These are phyloP conservation scores for Peronosclerospora sorghi DNA, from an alignment of 352 stramenopile genomes.

Conservation along the genomic window DNA sequence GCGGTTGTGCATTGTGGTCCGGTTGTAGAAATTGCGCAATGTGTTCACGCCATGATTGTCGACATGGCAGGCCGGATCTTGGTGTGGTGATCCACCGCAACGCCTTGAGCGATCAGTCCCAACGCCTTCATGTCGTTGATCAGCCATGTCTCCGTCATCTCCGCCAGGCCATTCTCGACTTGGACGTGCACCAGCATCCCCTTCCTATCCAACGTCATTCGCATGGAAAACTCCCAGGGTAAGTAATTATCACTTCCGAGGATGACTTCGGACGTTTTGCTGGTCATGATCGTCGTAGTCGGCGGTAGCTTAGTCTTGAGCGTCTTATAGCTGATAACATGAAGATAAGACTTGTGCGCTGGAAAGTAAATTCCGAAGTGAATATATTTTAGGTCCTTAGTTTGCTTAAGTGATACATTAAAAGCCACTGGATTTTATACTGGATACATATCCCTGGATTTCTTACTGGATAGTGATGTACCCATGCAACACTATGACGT, in stretches of 20 bases:
- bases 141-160: not conserved
- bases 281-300: not conserved
- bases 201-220: not conserved
- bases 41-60: not conserved
- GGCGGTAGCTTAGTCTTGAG: not conserved
- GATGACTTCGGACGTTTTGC: not conserved
- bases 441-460: no score
- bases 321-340: no score
- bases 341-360: no score
- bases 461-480: no score
- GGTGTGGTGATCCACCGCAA: not conserved
- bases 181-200: not conserved
- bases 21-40: not conserved
- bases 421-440: no score
- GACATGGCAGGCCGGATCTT: not conserved
- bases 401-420: no score
- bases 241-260: not conserved
- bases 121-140: no score
- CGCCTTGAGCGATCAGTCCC: not conserved
- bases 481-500: no score
- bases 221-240: not conserved
- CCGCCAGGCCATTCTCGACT: not conserved
- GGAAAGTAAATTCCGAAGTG: no score
- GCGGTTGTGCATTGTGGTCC: no score
- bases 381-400: no score